Evolutionary conservation across 306 rosid genomes (phyloP), one percentile per base, ranked within the genome.

Genomic region (Trifolium pratense): DNA sequence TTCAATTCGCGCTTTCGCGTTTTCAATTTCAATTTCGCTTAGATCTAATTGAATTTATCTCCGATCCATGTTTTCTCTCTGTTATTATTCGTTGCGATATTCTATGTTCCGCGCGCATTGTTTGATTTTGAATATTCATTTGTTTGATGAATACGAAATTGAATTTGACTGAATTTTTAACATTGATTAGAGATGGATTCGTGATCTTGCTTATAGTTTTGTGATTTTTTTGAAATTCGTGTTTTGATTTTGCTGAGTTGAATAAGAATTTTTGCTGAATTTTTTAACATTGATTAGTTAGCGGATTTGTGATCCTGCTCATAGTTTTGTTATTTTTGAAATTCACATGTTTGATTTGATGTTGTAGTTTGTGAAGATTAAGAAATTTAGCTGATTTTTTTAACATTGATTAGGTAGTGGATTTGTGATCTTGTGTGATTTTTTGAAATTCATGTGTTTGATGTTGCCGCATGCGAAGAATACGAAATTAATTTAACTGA

Each of bases 1-100:
- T 36, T 36, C 49, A 13, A 43, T 43, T 43, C 49, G 16, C 25
- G n/a, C 18, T 23, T 25, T 56, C 5, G 14, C 57, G 64, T 49
- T 39, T 40, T 26, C 72, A 9, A 60, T 55, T 79, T 61, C 18
- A 37, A 40, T 79, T 64, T 76, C 20, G 46, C 37, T 5, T 49
- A 71, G 84, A 76, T 84, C 84, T 42, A 71, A 31, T 43, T 6
- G 10, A 6, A 6, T 9, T 42, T 26, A 48, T 80, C 66, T 73
- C 6, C 43, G 87, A 84, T 84, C 80, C 60, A 31, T 15, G 40
- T 18, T 46, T 61, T 25, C 26, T 49, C 10, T 45, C 3, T 12
- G 5, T 9, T 6, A 42, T 3, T 0, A 10, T 11, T 64, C 29
- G 2, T 59, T 9, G 18, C 13, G 6, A 13, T 58, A 46, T 62